Base-by-base conservation (phyloP, 2,329 filamentous ascomycete species). In the Botrytis paeoniae region DNA sequence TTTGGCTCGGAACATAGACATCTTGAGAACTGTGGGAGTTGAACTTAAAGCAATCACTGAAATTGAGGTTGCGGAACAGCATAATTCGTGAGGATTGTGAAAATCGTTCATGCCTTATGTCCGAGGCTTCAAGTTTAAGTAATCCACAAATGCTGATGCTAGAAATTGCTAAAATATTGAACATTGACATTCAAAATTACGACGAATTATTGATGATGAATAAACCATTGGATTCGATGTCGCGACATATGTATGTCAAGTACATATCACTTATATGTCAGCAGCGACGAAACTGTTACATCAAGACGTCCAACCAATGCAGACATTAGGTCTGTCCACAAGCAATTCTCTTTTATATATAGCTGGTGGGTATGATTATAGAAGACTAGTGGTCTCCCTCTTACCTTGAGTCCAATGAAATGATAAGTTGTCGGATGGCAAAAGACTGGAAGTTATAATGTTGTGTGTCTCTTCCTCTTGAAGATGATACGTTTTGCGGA, bases 1-100 rank as follows among this genome's bases (percentile, higher is more conserved):
- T 84, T 97, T 97, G 45, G 94, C 87, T 79, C 94, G 88, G 84
- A 97, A 98, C 85, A 95, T 93, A 65, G 93, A 91, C 91, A 93
- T 93, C 76, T 77, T 89, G 85, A 82, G 7, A 66, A 59, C 4
- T 22, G 32, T 45, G 54, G 29, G 6, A 20, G 39, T 60, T 61
- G n/a, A 37, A 45, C 7, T 20, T 3, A 4, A 22, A 22, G 32
- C 29, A 57, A 35, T 35, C 18, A 5, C 57, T 35, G 6, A 8
- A 61, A 29, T 61, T 60, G 39, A 61, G 18, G 68, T 61, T 22
- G 39, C 29, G 6, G 48, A 37, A 39, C 8, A 54, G 45, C 45
- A 54, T 35, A 2, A 57, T 29, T 57, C 41, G 25, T n/a, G 45
- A 20, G 12, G 35, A 37, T 68, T 57, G 48, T 39, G 25, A 57